These are phyloP conservation scores for Boletus reticulatus DNA, from an alignment of 768 basidiomycete genomes.

Conservation along the genomic window DNA sequence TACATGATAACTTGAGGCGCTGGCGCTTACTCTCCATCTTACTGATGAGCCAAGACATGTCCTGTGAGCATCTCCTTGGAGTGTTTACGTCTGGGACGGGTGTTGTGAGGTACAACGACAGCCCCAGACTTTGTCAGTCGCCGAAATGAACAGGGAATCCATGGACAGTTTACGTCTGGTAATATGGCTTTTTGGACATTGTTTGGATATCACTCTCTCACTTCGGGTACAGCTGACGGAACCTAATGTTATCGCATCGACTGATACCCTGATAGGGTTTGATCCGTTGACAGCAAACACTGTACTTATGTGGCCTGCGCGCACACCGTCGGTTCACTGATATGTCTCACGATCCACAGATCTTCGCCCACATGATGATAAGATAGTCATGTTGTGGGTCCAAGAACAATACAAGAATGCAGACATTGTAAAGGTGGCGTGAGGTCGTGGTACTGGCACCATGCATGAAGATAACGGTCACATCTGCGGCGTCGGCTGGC, in stretches of 20 bases:
- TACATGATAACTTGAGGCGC: too few species aligned
- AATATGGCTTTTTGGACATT: conserved; percentile 18
- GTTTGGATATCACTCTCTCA: not conserved
- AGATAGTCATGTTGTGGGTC: conserved; percentile 14
- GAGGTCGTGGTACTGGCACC: not conserved
- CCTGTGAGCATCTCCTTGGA: too few species aligned
- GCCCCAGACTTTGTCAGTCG: too few species aligned
- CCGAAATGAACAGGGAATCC: not conserved
- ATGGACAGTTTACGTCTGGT: conserved; percentile 18
- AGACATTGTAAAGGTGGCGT: conserved; percentile 17
- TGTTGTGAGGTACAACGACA: too few species aligned
- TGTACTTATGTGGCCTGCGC: not conserved
- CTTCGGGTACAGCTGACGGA: conserved; percentile 2
- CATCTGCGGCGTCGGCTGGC: conserved; percentile 7
- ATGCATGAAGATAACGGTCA: conserved; percentile 14
- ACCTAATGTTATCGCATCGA: conserved; percentile 8
- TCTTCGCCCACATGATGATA: not conserved
- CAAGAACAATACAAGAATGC: conserved; percentile 14
- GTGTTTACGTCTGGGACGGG: too few species aligned
- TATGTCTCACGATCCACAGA: conserved; percentile 7
- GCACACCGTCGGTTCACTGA: not conserved
- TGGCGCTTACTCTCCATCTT: too few species aligned
- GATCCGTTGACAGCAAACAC: not conserved
- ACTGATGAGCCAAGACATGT: too few species aligned
- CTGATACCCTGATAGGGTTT: conserved; percentile 7